These are phyloP conservation scores for Endotrypanum monterogeii DNA, from an alignment of 208 protist species.

Conservation along the genomic window DNA sequence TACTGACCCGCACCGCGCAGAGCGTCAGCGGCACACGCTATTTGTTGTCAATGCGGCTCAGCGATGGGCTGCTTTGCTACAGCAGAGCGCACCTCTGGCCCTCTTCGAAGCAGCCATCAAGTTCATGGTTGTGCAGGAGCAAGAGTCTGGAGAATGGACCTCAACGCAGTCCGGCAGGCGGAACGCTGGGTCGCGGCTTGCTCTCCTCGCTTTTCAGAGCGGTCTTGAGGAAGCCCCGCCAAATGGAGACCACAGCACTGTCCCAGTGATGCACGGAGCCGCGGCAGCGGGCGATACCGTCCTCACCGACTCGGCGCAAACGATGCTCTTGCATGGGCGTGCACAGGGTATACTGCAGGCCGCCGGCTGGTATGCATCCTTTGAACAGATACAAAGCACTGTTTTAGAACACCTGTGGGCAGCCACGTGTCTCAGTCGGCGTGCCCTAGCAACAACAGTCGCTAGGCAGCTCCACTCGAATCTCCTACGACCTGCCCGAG, in stretches of 20 bases:
- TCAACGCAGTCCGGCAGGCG: slow-evolving; percentile 21
- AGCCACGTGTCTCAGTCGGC: slow-evolving; percentile 29
- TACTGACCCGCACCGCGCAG: slow-evolving; percentile 48
- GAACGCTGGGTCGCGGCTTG: slow-evolving; percentile 37
- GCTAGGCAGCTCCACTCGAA: slow-evolving; percentile 20
- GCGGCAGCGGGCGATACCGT: slow-evolving; percentile 26
- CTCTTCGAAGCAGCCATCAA: slow-evolving; percentile 61
- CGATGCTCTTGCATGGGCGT: slow-evolving; percentile 55
- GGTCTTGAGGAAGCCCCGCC: not conserved
- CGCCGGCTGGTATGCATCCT: slow-evolving; percentile 34
- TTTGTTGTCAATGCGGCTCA: slow-evolving; percentile 50
- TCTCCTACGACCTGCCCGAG: slow-evolving; percentile 21
- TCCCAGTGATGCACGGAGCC: slow-evolving; percentile 12
- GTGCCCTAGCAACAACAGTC: slow-evolving; percentile 15
- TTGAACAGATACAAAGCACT: slow-evolving; percentile 36
- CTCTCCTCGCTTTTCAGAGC: slow-evolving; percentile 39
- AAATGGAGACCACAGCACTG: slow-evolving; percentile 12
- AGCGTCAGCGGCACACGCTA: slow-evolving; percentile 50
- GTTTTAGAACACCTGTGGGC: slow-evolving; percentile 40
- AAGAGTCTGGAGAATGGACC: slow-evolving; percentile 31
- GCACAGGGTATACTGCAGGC: slow-evolving; percentile 68
- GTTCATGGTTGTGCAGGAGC: slow-evolving; percentile 64
- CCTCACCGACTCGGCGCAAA: slow-evolving; percentile 48
- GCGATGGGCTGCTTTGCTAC: slow-evolving; percentile 44
- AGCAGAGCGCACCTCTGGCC: slow-evolving; percentile 38